These are phyloP conservation scores for Jamesozyma jinghongensis DNA, from an alignment of 805 yeast species.

Conservation along the genomic window DNA sequence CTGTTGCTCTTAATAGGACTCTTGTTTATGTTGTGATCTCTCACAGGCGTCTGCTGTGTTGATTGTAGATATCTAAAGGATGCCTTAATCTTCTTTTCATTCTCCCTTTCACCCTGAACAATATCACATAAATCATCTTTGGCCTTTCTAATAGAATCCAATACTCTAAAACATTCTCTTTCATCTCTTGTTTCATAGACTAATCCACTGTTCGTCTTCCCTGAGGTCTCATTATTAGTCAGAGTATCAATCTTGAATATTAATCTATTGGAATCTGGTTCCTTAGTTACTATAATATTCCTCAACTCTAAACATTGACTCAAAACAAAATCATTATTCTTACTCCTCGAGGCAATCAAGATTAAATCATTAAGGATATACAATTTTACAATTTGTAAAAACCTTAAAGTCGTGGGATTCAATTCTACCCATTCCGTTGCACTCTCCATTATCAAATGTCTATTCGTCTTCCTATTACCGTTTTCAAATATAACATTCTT, in stretches of 20 bases:
- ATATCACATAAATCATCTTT: slow-evolving; percentile 51
- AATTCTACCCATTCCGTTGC: slow-evolving; percentile 73
- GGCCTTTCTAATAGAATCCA: slow-evolving; percentile 51
- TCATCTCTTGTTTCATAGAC: slow-evolving; percentile 21
- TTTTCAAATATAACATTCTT: slow-evolving; percentile 19
- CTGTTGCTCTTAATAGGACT: slow-evolving; percentile 32
- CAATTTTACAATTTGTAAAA: slow-evolving; percentile 64
- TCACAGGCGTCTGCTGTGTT: slow-evolving; percentile 28
- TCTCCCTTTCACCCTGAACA: slow-evolving; percentile 40
- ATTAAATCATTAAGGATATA: slow-evolving; percentile 71
- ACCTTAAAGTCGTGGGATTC: slow-evolving; percentile 77
- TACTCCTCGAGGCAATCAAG: slow-evolving; percentile 58
- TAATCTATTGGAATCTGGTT: slow-evolving; percentile 14
- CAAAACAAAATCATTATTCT: slow-evolving; percentile 46
- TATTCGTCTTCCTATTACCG: slow-evolving; percentile 32
- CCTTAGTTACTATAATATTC: slow-evolving; percentile 41
- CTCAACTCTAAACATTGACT: slow-evolving; percentile 71
- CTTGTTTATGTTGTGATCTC: slow-evolving; percentile 21
- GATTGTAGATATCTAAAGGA: slow-evolving; percentile 35
- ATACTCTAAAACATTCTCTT: slow-evolving; percentile 33
- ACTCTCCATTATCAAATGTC: slow-evolving; percentile 72
- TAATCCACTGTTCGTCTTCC: slow-evolving; percentile 2
- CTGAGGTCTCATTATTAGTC: slow-evolving; percentile 8
- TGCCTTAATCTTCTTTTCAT: slow-evolving; percentile 36
- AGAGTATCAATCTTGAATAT: slow-evolving; percentile 13